Evolutionary conservation across 208 protist species (phyloP), one percentile per base, ranked within the genome.

Genomic region (Acanthamoeba sp.): DNA sequence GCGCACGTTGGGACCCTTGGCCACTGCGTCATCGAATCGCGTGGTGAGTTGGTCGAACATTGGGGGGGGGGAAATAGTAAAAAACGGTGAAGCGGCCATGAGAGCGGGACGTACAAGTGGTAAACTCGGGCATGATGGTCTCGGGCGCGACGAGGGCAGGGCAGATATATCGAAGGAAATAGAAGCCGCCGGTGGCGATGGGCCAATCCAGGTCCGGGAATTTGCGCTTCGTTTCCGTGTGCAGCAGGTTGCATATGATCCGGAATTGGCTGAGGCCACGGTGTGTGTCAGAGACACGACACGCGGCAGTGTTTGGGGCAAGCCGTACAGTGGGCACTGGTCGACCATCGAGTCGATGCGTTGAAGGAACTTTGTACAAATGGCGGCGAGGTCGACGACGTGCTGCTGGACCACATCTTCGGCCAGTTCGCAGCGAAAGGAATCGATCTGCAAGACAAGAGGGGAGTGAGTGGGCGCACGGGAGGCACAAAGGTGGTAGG

Each of bases 131-230:
- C n/a, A 64, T 64, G 48, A 52, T 64, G 32, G 80, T 89, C 52
- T 89, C 80, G 29, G 80, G 80, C 12, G 80, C 20, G 6, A 89
- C 50, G 80, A 89, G 59, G 36, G 80, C 45, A 5, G 80, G 80
- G 18, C 80, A 89, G 22, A 89, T 89, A 10, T 64, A 89, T 0
- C 80, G 80, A 20, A 89, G 80, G 52, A 64, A 89, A 29, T 40
- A 89, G 80, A 89, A 89, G 36, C 52, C 52, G 80, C 80, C 80
- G 29, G 52, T 64, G 52, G 80, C 80, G 80, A 89, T 64, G 40
- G 80, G 80, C 80, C 80, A 89, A 10, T 55, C 80, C 27, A 89
- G 42, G 10, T 89, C 45, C 24, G 80, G 80, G 52, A 89, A 89
- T 48, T 89, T 89, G 6, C 52, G 42, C 80, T 89, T 89, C 80